phyloP scores from a whole-genome alignment of 2,329 filamentous ascomycete species.

The Amphichorda felina region DNA sequence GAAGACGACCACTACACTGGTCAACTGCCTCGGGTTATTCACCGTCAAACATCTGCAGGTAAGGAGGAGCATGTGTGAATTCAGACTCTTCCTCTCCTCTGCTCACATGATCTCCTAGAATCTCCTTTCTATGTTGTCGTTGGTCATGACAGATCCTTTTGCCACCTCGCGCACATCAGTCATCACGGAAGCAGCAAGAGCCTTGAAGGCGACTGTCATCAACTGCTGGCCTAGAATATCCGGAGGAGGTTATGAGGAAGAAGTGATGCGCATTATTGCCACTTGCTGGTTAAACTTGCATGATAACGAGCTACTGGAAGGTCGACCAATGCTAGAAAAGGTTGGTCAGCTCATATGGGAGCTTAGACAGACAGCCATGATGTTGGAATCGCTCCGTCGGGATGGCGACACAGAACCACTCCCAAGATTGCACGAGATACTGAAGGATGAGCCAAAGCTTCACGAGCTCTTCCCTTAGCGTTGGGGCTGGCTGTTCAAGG shows the following conservation, averaged over 20 bases:
- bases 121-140: slow-evolving; percentile 54
- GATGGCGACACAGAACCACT: not conserved
- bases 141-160: slow-evolving; percentile 59
- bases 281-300: slow-evolving; percentile 50
- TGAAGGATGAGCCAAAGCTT: slow-evolving; percentile 10
- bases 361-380: slow-evolving; percentile 19
- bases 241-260: slow-evolving; percentile 40
- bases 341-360: slow-evolving; percentile 14
- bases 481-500: not conserved
- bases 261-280: slow-evolving; percentile 50
- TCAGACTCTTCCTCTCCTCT: not conserved
- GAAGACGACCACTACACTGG: slow-evolving; percentile 30
- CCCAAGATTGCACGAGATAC: slow-evolving; percentile 1
- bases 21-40: slow-evolving; percentile 47
- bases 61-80: slow-evolving; percentile 6
- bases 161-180: slow-evolving; percentile 39
- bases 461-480: slow-evolving; percentile 7
- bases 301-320: slow-evolving; percentile 14
- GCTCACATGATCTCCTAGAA: slow-evolving; percentile 31
- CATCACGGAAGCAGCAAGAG: slow-evolving; percentile 37
- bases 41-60: slow-evolving; percentile 58
- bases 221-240: slow-evolving; percentile 61
- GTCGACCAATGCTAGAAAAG: not conserved
- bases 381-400: slow-evolving; percentile 16
- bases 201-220: slow-evolving; percentile 44